Evolutionary conservation across 352 stramenopile genomes (phyloP).

Genomic region (Elongisporangium undulatum): DNA sequence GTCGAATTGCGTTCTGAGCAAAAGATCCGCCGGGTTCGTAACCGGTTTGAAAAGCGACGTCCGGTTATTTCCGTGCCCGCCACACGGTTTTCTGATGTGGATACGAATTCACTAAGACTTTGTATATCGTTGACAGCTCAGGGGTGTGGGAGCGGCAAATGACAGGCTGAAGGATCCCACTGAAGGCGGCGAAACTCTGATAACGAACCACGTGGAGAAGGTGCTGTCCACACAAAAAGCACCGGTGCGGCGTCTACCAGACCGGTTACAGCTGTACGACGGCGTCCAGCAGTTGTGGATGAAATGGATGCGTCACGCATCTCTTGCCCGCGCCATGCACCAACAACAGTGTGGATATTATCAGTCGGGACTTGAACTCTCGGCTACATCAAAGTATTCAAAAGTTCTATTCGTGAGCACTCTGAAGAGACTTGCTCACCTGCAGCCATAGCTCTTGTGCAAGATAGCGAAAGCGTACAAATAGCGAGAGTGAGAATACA

Average conservation of each 20-base stretch:
- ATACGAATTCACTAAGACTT: not conserved
- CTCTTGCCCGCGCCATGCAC: too few species aligned
- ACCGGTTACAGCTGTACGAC: not conserved
- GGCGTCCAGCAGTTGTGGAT: too few species aligned
- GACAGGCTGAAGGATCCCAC: not conserved
- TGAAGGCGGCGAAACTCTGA: not conserved
- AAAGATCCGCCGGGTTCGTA: not conserved
- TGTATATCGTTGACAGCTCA: not conserved
- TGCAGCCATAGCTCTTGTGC: too few species aligned
- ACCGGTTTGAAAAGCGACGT: not conserved
- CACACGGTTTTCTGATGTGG: not conserved
- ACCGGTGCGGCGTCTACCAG: not conserved
- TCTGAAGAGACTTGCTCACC: too few species aligned
- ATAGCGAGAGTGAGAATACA: too few species aligned
- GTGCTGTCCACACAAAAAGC: not conserved
- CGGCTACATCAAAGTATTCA: too few species aligned
- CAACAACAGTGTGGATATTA: too few species aligned
- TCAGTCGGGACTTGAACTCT: too few species aligned
- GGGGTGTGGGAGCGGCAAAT: not conserved
- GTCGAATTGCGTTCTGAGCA: not conserved
- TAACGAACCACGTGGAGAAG: not conserved
- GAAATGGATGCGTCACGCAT: too few species aligned
- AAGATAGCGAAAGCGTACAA: too few species aligned
- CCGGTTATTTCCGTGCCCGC: not conserved
- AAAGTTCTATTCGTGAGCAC: too few species aligned